Conservation (phyloP, 768 basidiomycete genomes). For the Tulasnella sp. region DNA sequence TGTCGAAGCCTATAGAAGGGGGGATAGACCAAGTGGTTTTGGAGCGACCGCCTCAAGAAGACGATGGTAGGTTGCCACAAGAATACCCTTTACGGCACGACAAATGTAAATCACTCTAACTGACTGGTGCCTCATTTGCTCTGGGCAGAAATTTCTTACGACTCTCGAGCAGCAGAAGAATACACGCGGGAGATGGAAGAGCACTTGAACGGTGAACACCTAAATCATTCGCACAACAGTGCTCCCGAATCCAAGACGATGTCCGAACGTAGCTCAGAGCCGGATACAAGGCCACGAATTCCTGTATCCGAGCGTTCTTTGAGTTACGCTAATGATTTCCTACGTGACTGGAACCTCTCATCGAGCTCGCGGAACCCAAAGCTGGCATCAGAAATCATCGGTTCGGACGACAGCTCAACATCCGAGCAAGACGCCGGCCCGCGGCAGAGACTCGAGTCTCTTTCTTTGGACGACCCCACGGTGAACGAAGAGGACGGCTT, state of each 20-base stretch:
- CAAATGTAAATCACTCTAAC: not conserved
- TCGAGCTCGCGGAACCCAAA: no score
- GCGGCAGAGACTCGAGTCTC: not conserved
- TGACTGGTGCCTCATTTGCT: not conserved
- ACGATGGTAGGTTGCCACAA: not conserved
- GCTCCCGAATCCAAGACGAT: not conserved
- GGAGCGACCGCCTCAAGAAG: not conserved
- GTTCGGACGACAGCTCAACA: not conserved
- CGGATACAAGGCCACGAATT: not conserved
- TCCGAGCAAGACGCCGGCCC: not conserved
- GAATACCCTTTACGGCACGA: no score
- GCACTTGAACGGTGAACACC: not conserved
- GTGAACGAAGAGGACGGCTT: not conserved
- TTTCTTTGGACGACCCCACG: not conserved
- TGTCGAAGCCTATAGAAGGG: not conserved
- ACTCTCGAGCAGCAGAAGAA: not conserved
- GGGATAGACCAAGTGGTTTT: not conserved
- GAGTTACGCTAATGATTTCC: no score
- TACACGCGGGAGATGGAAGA: not conserved
- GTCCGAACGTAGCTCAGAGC: not conserved
- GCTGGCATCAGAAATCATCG: not conserved
- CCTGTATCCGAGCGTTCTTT: no score
- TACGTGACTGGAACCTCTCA: no score
- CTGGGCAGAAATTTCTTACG: not conserved
- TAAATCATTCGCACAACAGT: not conserved